These are phyloP conservation scores for Rubroboletus satanas DNA, from an alignment of 768 basidiomycete genomes.

Conservation along the genomic window DNA sequence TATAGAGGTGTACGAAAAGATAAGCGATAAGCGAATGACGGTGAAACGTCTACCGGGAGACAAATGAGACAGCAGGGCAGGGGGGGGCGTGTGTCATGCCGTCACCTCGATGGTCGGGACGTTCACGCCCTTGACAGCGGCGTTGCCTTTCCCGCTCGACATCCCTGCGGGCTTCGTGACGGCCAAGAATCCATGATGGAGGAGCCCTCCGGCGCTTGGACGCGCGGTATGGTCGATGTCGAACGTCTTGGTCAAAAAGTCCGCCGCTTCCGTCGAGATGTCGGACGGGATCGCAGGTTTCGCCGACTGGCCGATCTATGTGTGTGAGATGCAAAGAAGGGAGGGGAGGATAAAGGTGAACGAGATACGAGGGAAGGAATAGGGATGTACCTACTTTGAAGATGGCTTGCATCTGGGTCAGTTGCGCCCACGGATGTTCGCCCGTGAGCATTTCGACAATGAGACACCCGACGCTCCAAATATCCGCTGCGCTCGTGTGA, in stretches of 20 bases:
- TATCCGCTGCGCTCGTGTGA: conserved; percentile 90
- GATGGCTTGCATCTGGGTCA: conserved; percentile 99
- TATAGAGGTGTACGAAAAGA: background rate
- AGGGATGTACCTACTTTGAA: conserved; percentile 63
- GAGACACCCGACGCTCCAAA: conserved; percentile 94
- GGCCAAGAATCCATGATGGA: conserved; percentile 70
- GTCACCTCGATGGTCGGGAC: conserved; percentile 31
- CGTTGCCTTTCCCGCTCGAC: conserved; percentile 22
- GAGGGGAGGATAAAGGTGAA: background rate
- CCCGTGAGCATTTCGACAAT: conserved; percentile 97
- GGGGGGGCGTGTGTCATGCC: conserved; percentile 7
- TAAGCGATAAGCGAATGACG: background rate
- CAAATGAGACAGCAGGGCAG: background rate
- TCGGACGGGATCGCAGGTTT: conserved; percentile 88
- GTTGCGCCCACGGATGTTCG: conserved; percentile 91
- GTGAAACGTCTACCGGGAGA: background rate
- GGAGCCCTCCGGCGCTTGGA: conserved; percentile 72
- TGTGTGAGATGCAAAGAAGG: background rate
- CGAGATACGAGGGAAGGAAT: background rate
- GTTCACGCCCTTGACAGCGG: conserved; percentile 2
- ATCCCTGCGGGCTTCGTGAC: conserved; percentile 31
- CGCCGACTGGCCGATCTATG: conserved; percentile 86
- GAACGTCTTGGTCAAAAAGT: conserved; percentile 84
- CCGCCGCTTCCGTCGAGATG: conserved; percentile 83
- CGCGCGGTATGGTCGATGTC: conserved; percentile 78